phyloP scores from a whole-genome alignment of 1,284 basidiomycete genomes.

The Pulveroboletus sp. region DNA sequence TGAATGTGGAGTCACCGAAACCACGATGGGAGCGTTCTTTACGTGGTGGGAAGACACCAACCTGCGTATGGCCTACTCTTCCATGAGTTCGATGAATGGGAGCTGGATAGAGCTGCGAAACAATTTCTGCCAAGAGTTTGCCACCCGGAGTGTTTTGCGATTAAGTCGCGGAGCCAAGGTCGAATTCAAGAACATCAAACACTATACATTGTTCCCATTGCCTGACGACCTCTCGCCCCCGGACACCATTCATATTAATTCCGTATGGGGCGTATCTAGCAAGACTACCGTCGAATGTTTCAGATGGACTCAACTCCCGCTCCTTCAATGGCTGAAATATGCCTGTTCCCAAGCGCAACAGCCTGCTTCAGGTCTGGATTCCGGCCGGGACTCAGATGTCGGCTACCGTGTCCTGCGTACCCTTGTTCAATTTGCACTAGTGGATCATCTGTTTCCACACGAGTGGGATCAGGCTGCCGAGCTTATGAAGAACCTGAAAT shows the following conservation, averaged over 20 bases:
- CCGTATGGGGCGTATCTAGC: constrained; percentile 59
- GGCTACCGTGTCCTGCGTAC: constrained; percentile 46
- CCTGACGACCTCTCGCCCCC: constrained; percentile 72
- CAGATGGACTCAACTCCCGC: constrained; percentile 71
- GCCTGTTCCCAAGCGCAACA: background rate
- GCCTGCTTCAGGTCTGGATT: constrained; percentile 10
- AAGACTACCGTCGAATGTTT: constrained; percentile 64
- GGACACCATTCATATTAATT: constrained; percentile 33
- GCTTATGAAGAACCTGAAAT: constrained; percentile 58
- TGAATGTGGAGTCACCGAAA: constrained; percentile 58
- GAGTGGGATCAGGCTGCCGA: constrained; percentile 68
- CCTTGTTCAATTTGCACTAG: constrained; percentile 75
- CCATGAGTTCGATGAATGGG: background rate
- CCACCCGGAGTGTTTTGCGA: background rate
- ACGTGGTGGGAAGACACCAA: constrained; percentile 74
- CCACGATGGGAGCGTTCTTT: constrained; percentile 78
- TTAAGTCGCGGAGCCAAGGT: background rate
- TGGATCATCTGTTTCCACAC: constrained; percentile 52
- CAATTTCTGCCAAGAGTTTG: constrained; percentile 8
- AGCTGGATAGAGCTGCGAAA: background rate
- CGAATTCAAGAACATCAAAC: constrained; percentile 65
- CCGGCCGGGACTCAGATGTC: constrained; percentile 47
- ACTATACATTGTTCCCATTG: constrained; percentile 54
- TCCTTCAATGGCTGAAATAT: constrained; percentile 36
- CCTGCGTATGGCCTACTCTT: background rate